Percentiles rank a stretch among this genome's conserved stretches.
Conservation (phyloP, 805 yeast genomes). For the Myxozyma nipponensis region DNA sequence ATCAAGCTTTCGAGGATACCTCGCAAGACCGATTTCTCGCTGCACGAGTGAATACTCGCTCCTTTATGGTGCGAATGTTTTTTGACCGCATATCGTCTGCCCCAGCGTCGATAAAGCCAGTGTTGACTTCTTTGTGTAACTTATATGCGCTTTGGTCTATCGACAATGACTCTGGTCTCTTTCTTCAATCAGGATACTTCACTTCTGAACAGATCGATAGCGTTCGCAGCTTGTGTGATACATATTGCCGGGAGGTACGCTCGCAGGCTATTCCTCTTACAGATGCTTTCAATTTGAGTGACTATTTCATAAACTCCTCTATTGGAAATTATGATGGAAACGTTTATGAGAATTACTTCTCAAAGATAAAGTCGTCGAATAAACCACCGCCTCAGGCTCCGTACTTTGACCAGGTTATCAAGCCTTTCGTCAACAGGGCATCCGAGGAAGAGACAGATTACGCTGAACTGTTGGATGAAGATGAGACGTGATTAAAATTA, state of each 20-base stretch:
- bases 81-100: slow-evolving; percentile 38
- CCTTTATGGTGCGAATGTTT: slow-evolving; percentile 39
- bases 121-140: slow-evolving; percentile 53
- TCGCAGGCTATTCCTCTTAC: slow-evolving; percentile 72
- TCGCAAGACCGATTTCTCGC: slow-evolving; percentile 42
- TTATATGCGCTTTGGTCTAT: slow-evolving; percentile 63
- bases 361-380: slow-evolving; percentile 53
- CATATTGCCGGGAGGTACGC: slow-evolving; percentile 51
- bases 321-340: slow-evolving; percentile 80
- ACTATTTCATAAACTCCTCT: slow-evolving; percentile 75
- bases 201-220: slow-evolving; percentile 47
- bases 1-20: slow-evolving; percentile 40
- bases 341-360: slow-evolving; percentile 73
- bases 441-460: slow-evolving; percentile 29
- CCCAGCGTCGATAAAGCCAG: slow-evolving; percentile 44
- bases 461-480: slow-evolving; percentile 22
- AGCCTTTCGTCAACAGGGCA: slow-evolving; percentile 38
- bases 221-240: slow-evolving; percentile 44
- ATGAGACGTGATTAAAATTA: too few species aligned
- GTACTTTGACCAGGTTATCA: slow-evolving; percentile 43
- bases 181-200: slow-evolving; percentile 60
- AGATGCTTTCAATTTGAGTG: slow-evolving; percentile 79
- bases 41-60: slow-evolving; percentile 41
- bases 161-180: slow-evolving; percentile 67
- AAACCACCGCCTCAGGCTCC: slow-evolving; percentile 52